A percentile compares a stretch with the other conserved stretches of the same genome.
These are phyloP conservation scores for Abelmoschus esculentus DNA, from an alignment of 345 rosid species.

Conservation along the genomic window DNA sequence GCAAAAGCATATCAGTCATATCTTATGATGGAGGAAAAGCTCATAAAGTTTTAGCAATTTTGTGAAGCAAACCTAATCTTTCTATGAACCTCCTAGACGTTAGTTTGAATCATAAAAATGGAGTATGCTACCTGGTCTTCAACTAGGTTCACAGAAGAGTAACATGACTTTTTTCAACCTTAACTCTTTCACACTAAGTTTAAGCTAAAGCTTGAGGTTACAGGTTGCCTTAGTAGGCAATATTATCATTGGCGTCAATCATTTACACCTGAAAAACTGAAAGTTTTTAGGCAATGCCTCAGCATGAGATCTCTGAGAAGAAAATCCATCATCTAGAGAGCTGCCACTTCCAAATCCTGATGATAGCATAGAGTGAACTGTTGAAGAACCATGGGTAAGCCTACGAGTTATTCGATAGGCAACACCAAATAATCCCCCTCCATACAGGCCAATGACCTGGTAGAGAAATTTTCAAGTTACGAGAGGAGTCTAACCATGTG, in stretches of 20 bases:
- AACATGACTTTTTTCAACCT: too few relatives aligned
- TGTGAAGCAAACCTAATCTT: too few relatives aligned
- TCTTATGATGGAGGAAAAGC: too few relatives aligned
- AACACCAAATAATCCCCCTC: conserved; percentile 94
- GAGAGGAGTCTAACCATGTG: background rate
- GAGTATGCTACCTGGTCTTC: too few relatives aligned
- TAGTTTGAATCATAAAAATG: too few relatives aligned
- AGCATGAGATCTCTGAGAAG: conserved; percentile 54
- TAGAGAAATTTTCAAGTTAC: conserved; percentile 16
- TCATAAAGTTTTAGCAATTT: too few relatives aligned
- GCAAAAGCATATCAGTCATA: too few relatives aligned
- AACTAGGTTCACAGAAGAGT: too few relatives aligned
- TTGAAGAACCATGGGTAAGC: conserved; percentile 73
- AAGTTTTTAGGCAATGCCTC: conserved; percentile 80
- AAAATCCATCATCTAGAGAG: conserved; percentile 67
- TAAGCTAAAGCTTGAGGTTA: too few relatives aligned
- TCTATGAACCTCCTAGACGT: too few relatives aligned
- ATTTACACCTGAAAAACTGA: conserved; percentile 81
- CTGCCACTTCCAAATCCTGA: conserved; percentile 83
- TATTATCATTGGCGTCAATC: background rate
- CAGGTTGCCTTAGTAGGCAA: too few relatives aligned
- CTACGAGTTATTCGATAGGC: conserved; percentile 87
- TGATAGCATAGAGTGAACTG: conserved; percentile 90
- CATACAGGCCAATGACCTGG: conserved; percentile 85
- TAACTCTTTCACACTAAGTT: too few relatives aligned